These are phyloP conservation scores for Leccinum incarnatum DNA, from an alignment of 768 basidiomycete genomes.

Conservation along the genomic window DNA sequence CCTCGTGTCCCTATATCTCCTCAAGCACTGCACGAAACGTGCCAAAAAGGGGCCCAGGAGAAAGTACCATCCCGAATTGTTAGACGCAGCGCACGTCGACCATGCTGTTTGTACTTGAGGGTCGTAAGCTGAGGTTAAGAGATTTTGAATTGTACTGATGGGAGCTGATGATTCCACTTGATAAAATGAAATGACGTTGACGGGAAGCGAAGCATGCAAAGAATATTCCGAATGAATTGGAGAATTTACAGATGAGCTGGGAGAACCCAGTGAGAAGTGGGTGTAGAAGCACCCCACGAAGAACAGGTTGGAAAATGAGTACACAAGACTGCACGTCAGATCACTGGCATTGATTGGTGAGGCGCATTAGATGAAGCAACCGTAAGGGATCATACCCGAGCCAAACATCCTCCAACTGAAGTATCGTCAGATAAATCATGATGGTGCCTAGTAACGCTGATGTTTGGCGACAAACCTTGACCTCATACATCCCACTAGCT, in stretches of 20 bases:
- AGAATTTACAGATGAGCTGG: not conserved
- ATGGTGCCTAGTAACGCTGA: not conserved
- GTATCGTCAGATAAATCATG: constrained; percentile 4
- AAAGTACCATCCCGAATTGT: constrained; percentile 62
- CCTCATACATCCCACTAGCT: constrained; percentile 63
- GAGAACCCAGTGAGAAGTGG: constrained; percentile 1
- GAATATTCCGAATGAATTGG: not conserved
- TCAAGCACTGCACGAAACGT: constrained; percentile 83
- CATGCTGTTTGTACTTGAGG: constrained; percentile 45
- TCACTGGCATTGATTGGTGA: constrained; percentile 46
- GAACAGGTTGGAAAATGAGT: constrained; percentile 70
- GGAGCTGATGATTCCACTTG: not conserved
- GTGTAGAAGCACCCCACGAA: constrained; percentile 74
- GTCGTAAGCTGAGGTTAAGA: constrained; percentile 12
- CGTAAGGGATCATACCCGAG: constrained; percentile 54
- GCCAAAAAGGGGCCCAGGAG: constrained; percentile 66
- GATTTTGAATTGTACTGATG: not conserved
- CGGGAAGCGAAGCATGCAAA: not conserved
- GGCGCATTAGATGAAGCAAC: not conserved
- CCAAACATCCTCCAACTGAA: constrained; percentile 85
- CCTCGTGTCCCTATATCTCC: constrained; percentile 80
- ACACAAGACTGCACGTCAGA: constrained; percentile 78
- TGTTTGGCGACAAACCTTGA: constrained; percentile 54
- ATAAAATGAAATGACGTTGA: not conserved
- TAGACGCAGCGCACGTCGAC: constrained; percentile 38